Evolutionary conservation across 2,329 filamentous ascomycete species (phyloP).

Genomic region (Arthrobotrys sinensis): DNA sequence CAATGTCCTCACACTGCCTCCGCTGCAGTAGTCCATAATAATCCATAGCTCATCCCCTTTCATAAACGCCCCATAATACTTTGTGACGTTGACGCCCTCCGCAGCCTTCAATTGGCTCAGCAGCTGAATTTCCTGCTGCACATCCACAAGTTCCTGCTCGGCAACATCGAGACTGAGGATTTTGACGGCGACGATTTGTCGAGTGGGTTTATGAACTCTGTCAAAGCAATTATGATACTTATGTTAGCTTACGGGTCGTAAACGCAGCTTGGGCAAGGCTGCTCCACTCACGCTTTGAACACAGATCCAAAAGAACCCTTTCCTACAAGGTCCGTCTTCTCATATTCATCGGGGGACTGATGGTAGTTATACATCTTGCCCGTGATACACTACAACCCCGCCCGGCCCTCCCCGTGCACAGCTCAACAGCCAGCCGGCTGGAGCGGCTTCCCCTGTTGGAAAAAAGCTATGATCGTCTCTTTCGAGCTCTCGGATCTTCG

Average conservation of each 20-base stretch:
- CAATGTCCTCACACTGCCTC: constrained; percentile 83
- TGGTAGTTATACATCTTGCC: constrained; percentile 54
- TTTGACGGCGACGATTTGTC: constrained; percentile 79
- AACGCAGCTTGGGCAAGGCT: background rate
- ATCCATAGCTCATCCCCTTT: constrained; percentile 88
- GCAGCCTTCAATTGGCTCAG: constrained; percentile 81
- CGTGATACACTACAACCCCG: constrained; percentile 30
- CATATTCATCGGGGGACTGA: constrained; percentile 57
- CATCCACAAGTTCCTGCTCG: constrained; percentile 78
- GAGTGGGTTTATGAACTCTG: constrained; percentile 64
- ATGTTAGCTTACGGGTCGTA: constrained; percentile 24
- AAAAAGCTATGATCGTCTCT: constrained; percentile 51
- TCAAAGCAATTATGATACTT: background rate
- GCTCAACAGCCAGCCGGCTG: constrained; percentile 52
- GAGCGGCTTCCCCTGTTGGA: constrained; percentile 36
- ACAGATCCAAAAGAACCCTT: constrained; percentile 65
- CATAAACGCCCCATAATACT: constrained; percentile 83
- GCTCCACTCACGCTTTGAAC: constrained; percentile 63
- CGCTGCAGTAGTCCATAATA: constrained; percentile 87
- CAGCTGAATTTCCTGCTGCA: constrained; percentile 78
- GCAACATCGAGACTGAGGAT: constrained; percentile 89
- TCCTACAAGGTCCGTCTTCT: constrained; percentile 63
- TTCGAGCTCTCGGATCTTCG: constrained; percentile 23
- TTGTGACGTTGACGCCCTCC: constrained; percentile 84
- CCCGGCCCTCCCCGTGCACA: constrained; percentile 46